Evolutionary conservation across 805 yeast genomes (phyloP).

Genomic region (Ogataea nitratoaversa): DNA sequence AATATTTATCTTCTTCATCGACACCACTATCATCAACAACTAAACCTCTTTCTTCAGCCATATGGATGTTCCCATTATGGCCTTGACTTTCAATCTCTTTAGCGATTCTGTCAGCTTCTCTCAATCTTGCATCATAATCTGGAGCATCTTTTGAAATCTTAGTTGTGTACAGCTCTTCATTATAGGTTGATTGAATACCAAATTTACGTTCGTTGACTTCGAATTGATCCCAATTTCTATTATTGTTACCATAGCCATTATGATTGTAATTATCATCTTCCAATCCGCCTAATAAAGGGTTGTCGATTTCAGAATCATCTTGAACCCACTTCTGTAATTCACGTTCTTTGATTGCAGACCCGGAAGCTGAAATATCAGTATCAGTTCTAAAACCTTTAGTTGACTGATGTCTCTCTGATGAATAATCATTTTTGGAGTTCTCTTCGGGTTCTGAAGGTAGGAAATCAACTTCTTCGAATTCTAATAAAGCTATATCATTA

Average conservation of each 20-base stretch:
- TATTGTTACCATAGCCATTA: slow-evolving; percentile 6
- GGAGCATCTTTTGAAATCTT: slow-evolving; percentile 66
- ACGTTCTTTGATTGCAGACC: slow-evolving; percentile 49
- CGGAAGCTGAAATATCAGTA: slow-evolving; percentile 67
- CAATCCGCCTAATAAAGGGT: slow-evolving; percentile 25
- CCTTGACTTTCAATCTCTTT: slow-evolving; percentile 73
- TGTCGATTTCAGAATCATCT: slow-evolving; percentile 39
- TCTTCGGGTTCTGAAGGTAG: slow-evolving; percentile 2
- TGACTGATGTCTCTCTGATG: too few species aligned
- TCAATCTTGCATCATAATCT: slow-evolving; percentile 59
- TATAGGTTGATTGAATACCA: slow-evolving; percentile 79
- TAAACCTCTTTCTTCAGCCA: slow-evolving; percentile 89
- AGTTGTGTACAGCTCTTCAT: slow-evolving; percentile 86
- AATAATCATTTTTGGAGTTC: slow-evolving; percentile 1
- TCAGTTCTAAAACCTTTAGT: slow-evolving; percentile 74
- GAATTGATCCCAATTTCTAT: slow-evolving; percentile 82
- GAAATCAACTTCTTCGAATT: slow-evolving; percentile 38
- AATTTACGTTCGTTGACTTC: slow-evolving; percentile 85
- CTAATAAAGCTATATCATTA: slow-evolving; percentile 49
- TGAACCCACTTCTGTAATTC: slow-evolving; percentile 85
- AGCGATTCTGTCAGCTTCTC: slow-evolving; percentile 75
- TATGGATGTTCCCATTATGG: slow-evolving; percentile 64
- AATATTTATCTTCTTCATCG: slow-evolving; percentile 95
- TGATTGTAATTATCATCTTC: slow-evolving; percentile 28
- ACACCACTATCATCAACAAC: slow-evolving; percentile 74